phyloP scores from a whole-genome alignment of 2,329 filamentous ascomycete genomes.

The Rhynchosporium graminicola region DNA sequence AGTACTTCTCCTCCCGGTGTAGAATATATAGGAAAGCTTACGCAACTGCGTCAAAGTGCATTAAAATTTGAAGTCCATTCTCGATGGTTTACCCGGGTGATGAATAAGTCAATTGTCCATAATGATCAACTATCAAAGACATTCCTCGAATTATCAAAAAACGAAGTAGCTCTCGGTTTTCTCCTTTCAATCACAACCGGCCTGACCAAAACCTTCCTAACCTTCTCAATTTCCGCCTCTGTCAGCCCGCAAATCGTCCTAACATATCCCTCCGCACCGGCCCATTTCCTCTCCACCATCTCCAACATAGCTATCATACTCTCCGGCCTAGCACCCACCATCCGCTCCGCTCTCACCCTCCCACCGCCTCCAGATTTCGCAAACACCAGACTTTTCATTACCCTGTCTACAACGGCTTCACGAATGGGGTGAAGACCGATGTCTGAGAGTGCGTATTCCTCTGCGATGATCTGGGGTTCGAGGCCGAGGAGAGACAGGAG shows the following conservation, averaged over 20 bases:
- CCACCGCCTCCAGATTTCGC: slow-evolving; percentile 25
- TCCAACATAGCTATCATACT: slow-evolving; percentile 34
- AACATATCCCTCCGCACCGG: slow-evolving; percentile 30
- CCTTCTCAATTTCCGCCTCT: slow-evolving; percentile 21
- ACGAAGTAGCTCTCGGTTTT: slow-evolving; percentile 6
- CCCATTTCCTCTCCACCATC: slow-evolving; percentile 31
- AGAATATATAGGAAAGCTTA: too few species aligned
- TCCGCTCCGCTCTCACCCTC: slow-evolving; percentile 25
- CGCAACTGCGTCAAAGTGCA: too few species aligned
- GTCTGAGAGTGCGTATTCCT: slow-evolving; percentile 69
- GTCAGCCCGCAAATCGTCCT: slow-evolving; percentile 23
- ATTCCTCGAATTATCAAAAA: slow-evolving; percentile 12
- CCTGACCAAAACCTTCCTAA: slow-evolving; percentile 25
- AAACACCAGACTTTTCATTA: slow-evolving; percentile 31
- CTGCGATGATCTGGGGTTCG: slow-evolving; percentile 54
- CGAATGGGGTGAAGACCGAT: slow-evolving; percentile 54
- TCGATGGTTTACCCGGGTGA: too few species aligned
- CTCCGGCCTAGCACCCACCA: slow-evolving; percentile 34
- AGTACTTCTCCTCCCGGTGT: too few species aligned
- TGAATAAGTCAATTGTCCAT: too few species aligned
- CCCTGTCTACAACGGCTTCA: slow-evolving; percentile 47
- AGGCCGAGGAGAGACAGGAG: slow-evolving; percentile 65
- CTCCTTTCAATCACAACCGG: slow-evolving; percentile 4
- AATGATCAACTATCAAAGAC: slow-evolving; percentile 1
- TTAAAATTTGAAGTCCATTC: too few species aligned